phyloP scores from a whole-genome alignment of 2,329 filamentous ascomycete genomes.

The Neobulgaria alba region DNA sequence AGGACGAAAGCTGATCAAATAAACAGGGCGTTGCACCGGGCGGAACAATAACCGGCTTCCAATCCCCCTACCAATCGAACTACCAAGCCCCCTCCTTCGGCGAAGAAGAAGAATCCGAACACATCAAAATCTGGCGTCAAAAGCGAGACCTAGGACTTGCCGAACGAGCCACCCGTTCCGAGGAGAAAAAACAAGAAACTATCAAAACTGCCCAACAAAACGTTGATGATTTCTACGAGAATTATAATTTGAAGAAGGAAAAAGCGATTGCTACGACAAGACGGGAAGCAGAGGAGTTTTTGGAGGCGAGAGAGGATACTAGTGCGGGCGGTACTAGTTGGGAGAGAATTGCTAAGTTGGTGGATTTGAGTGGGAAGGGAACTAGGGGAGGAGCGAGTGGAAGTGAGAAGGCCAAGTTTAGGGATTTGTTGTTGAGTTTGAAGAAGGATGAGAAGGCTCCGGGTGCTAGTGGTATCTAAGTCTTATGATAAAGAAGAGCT shows the following conservation, averaged over 20 bases:
- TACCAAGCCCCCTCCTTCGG: conserved; percentile 27
- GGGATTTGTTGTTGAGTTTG: conserved; percentile 77
- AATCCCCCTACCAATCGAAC: conserved; percentile 20
- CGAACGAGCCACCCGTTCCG: conserved; percentile 78
- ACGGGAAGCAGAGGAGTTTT: conserved; percentile 88
- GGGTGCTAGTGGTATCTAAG: conserved; percentile 53
- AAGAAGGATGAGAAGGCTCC: conserved; percentile 87
- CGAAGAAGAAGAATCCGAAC: conserved; percentile 79
- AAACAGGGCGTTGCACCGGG: conserved; percentile 61
- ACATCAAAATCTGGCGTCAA: conserved; percentile 87
- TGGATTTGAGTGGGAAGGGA: conserved; percentile 95
- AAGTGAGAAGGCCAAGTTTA: conserved; percentile 92
- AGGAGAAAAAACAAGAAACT: conserved; percentile 74
- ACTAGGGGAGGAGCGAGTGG: conserved; percentile 76
- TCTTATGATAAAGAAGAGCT: no score
- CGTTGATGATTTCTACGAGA: conserved; percentile 98
- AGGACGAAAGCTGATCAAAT: no score
- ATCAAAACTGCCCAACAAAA: conserved; percentile 84
- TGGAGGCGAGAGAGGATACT: conserved; percentile 82
- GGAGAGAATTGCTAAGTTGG: conserved; percentile 95
- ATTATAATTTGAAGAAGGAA: conserved; percentile 97
- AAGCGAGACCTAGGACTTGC: conserved; percentile 74
- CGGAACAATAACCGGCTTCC: conserved; percentile 68
- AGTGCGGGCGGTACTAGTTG: conserved; percentile 93
- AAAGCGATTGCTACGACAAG: conserved; percentile 83